phyloP scores from a whole-genome alignment of 192 early-diverging fungal species.

The Entophlyctis luteolus region DNA sequence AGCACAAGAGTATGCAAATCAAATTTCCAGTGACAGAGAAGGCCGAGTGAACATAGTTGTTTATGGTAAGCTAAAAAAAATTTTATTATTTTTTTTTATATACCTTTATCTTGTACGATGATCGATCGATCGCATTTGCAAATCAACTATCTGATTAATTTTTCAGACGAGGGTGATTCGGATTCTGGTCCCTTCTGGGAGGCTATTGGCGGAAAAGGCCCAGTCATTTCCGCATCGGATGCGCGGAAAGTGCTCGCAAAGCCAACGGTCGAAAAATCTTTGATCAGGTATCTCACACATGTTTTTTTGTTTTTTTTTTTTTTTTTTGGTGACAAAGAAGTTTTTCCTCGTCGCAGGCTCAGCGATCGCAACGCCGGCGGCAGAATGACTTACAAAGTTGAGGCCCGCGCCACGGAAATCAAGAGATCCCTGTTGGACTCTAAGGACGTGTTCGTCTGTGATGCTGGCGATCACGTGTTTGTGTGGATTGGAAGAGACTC shows the following conservation, averaged over 20 bases:
- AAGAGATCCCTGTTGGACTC: conserved; percentile 50
- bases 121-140: background rate
- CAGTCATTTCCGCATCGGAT: conserved; percentile 50
- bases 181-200: conserved; percentile 58
- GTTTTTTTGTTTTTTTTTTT: background rate
- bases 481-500: conserved; percentile 29
- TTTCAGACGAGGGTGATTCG: conserved; percentile 53
- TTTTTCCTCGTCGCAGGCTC: conserved; percentile 16
- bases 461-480: conserved; percentile 46
- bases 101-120: background rate
- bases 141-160: too few relatives aligned
- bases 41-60: conserved; percentile 55
- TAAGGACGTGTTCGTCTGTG: conserved; percentile 69
- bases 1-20: conserved; percentile 60
- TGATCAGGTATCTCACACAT: conserved; percentile 47
- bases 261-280: conserved; percentile 36
- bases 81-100: background rate
- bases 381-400: conserved; percentile 50
- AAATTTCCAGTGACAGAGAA: conserved; percentile 60
- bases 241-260: background rate
- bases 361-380: conserved; percentile 17
- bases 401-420: conserved; percentile 45
- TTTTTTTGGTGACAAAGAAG: background rate
- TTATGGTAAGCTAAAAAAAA: conserved; percentile 67
- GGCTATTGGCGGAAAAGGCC: conserved; percentile 60